Evolutionary conservation across 139 green algal genomes (phyloP).

Genomic region (Astrephomene gubernaculifera): DNA sequence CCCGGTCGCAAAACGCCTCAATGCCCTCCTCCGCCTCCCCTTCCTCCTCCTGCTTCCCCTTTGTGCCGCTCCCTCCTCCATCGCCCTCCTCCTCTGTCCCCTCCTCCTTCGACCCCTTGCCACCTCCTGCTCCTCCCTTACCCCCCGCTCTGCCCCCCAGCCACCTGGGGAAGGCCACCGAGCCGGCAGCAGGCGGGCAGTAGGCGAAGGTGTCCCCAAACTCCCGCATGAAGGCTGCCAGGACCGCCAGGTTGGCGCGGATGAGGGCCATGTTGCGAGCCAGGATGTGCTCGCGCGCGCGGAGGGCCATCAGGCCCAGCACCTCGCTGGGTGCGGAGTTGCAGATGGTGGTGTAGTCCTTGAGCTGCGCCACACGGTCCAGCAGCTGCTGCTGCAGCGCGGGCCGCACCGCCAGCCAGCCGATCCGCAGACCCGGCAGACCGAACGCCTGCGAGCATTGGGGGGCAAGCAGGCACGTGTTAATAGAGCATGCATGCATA

Average conservation of each 20-base stretch:
- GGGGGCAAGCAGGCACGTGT: too few relatives aligned
- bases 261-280: constrained; percentile 60
- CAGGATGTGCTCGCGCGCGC: constrained; percentile 53
- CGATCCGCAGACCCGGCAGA: constrained; percentile 72
- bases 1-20: constrained; percentile 62
- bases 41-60: background rate
- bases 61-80: too few relatives aligned
- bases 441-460: constrained; percentile 53
- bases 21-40: constrained; percentile 37
- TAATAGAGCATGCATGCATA: background rate
- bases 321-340: constrained; percentile 69
- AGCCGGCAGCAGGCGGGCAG: constrained; percentile 57
- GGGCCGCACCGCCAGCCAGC: constrained; percentile 53
- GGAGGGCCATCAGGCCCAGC: constrained; percentile 76
- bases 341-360: constrained; percentile 92
- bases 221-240: constrained; percentile 59
- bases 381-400: constrained; percentile 25
- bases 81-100: too few relatives aligned
- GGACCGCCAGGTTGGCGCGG: constrained; percentile 53
- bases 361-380: constrained; percentile 64
- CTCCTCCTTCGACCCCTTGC: background rate
- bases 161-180: constrained; percentile 65
- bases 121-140: background rate
- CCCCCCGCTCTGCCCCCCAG: background rate
- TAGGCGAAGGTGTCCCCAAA: constrained; percentile 59